phyloP scores from a whole-genome alignment of 1,139 yeast genomes.

The Keqinozyma sinolaborantium region DNA sequence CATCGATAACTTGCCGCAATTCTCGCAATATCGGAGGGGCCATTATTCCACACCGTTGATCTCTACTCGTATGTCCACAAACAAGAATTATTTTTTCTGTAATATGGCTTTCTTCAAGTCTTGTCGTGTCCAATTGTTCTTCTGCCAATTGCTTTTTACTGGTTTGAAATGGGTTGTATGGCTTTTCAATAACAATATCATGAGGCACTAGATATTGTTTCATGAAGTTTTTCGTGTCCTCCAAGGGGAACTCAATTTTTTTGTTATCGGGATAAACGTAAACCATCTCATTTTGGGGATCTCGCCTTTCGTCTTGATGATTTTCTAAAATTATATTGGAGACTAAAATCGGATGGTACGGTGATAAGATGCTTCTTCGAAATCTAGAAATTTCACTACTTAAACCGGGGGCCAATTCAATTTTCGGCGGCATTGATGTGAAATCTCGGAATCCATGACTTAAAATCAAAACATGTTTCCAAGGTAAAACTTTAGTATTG shows the following conservation, averaged over 20 bases:
- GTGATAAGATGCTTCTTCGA: background rate
- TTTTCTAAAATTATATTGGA: constrained; percentile 35
- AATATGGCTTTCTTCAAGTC: constrained; percentile 18
- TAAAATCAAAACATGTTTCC: constrained; percentile 55
- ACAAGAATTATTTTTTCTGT: constrained; percentile 38
- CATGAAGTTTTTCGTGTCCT: constrained; percentile 37
- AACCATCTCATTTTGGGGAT: constrained; percentile 21
- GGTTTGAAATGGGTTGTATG: constrained; percentile 30
- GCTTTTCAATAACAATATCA: constrained; percentile 11
- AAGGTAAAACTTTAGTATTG: constrained; percentile 47
- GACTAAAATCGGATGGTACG: constrained; percentile 46
- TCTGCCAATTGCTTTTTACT: constrained; percentile 1
- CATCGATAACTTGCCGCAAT: constrained; percentile 20
- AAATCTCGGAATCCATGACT: constrained; percentile 32
- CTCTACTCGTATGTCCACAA: constrained; percentile 67
- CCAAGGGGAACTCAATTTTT: constrained; percentile 29
- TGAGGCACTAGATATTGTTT: constrained; percentile 36
- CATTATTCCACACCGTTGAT: constrained; percentile 60
- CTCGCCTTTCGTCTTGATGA: constrained; percentile 7
- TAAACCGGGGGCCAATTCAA: constrained; percentile 43
- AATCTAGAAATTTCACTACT: constrained; percentile 3
- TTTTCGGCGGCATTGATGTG: constrained; percentile 53
- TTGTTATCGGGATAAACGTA: constrained; percentile 57
- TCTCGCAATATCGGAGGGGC: constrained; percentile 58
- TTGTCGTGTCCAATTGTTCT: constrained; percentile 1